Evolutionary conservation across 2,329 filamentous ascomycete species (phyloP).

Genomic region (Pestalotiopsis sp.): DNA sequence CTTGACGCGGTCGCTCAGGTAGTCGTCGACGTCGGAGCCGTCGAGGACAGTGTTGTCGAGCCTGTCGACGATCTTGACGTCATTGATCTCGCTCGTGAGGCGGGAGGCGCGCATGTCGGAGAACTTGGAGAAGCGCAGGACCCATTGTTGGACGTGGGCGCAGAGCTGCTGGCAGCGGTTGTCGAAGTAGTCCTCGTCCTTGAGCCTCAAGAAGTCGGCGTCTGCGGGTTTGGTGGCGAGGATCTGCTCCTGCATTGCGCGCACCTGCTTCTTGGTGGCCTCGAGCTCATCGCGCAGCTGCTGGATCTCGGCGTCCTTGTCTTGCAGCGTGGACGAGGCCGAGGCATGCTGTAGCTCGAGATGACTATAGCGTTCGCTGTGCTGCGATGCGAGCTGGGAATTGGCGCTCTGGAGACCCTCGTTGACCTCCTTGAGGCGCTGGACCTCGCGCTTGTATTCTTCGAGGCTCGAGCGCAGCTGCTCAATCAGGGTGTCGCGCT

Average conservation of each 20-base stretch:
- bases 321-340: constrained; percentile 67
- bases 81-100: constrained; percentile 79
- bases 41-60: constrained; percentile 94
- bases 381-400: constrained; percentile 72
- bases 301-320: constrained; percentile 83
- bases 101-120: constrained; percentile 90
- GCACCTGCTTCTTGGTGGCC: constrained; percentile 66
- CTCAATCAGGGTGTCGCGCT: constrained; percentile 87
- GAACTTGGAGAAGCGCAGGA: constrained; percentile 95
- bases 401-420: constrained; percentile 78
- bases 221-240: constrained; percentile 62
- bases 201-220: constrained; percentile 73
- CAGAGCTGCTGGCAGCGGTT: constrained; percentile 91
- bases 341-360: constrained; percentile 70
- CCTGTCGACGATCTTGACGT: constrained; percentile 91
- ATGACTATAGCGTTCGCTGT: constrained; percentile 69
- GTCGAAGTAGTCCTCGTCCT: constrained; percentile 95
- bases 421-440: constrained; percentile 80
- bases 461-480: constrained; percentile 77
- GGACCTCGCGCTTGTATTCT: constrained; percentile 80
- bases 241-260: constrained; percentile 60
- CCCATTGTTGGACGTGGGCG: constrained; percentile 96
- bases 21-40: constrained; percentile 87
- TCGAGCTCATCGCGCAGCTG: constrained; percentile 78
- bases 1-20: constrained; percentile 84